Conservation (phyloP, 192 early-diverging fungal species). For the Linnemannia zychae region DNA sequence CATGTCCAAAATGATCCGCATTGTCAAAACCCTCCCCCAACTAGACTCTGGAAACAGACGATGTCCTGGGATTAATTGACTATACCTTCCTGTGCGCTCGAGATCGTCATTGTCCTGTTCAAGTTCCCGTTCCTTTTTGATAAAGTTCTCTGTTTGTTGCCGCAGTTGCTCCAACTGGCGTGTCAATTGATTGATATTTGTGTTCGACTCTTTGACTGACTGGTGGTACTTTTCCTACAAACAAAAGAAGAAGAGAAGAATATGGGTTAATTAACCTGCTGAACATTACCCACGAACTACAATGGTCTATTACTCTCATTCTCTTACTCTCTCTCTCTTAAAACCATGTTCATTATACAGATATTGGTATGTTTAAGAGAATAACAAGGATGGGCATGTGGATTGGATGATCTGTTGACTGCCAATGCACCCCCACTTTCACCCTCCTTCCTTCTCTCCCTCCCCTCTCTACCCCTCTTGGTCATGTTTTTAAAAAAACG, state of each 20-base stretch:
- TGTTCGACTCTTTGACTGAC: slow-evolving; percentile 74
- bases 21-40: not conserved
- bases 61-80: not conserved
- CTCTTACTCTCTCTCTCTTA: no score
- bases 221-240: slow-evolving; percentile 72
- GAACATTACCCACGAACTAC: no score
- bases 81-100: slow-evolving; percentile 76
- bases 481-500: not conserved
- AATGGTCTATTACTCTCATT: no score
- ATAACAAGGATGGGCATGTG: not conserved
- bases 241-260: not conserved
- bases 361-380: not conserved
- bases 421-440: not conserved
- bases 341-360: not conserved
- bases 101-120: slow-evolving; percentile 87
- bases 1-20: no score
- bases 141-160: slow-evolving; percentile 78
- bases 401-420: not conserved
- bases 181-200: slow-evolving; percentile 76
- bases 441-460: not conserved
- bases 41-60: not conserved
- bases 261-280: not conserved
- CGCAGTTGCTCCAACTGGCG: slow-evolving; percentile 80
- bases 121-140: slow-evolving; percentile 80
- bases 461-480: not conserved